These are phyloP conservation scores for Bromus sterilis DNA, from an alignment of 176 grass and related monocot species.

Conservation along the genomic window DNA sequence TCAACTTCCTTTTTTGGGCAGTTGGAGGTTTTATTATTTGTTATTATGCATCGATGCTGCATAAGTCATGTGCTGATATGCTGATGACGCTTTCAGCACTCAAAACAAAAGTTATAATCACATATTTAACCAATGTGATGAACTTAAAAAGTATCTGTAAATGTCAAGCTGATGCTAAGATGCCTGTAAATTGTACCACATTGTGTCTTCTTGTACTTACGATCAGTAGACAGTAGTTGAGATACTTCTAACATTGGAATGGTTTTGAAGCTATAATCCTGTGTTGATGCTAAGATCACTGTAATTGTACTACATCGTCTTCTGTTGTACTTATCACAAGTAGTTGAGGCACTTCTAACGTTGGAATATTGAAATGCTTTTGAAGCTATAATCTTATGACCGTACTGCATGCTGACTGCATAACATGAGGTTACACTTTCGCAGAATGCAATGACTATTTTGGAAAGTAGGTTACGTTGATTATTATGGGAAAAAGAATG, in stretches of 20 bases:
- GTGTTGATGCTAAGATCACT: background rate
- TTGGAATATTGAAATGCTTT: background rate
- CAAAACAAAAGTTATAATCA: background rate
- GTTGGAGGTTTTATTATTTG: background rate
- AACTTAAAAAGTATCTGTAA: background rate
- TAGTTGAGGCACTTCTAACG: background rate
- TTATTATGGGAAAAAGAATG: background rate
- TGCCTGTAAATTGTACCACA: background rate
- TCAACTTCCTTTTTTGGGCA: background rate
- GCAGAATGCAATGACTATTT: background rate
- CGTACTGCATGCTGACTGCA: background rate
- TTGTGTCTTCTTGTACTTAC: background rate
- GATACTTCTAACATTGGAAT: background rate
- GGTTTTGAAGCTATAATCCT: background rate
- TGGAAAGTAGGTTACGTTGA: background rate
- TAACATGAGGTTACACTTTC: background rate
- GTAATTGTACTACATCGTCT: background rate
- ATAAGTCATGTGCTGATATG: background rate
- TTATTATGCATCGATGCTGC: background rate
- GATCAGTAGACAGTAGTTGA: background rate
- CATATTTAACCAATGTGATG: background rate
- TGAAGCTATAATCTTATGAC: background rate
- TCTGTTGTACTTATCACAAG: background rate
- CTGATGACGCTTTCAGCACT: background rate
- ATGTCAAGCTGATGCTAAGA: background rate